phyloP scores from a whole-genome alignment of 176 grass and related monocot species.

The Juncus inflexus region DNA sequence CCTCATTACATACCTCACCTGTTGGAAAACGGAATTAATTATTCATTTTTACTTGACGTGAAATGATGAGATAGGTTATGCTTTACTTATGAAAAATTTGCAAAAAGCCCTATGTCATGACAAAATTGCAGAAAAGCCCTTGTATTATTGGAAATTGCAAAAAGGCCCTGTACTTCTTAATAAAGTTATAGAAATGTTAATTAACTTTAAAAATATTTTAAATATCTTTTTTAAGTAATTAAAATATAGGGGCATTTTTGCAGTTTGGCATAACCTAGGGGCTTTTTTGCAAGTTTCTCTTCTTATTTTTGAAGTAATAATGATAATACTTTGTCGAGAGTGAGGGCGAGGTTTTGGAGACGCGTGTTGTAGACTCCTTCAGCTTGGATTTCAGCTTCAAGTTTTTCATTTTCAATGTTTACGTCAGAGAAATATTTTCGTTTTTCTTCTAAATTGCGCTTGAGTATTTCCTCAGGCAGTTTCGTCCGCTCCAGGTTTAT shows the following conservation, averaged over 20 bases:
- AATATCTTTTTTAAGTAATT: too few relatives aligned
- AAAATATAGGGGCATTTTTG: too few relatives aligned
- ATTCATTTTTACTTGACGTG: slow-evolving; percentile 19
- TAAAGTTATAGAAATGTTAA: too few relatives aligned
- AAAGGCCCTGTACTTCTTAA: too few relatives aligned
- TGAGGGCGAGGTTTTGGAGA: slow-evolving; percentile 88
- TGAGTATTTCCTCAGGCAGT: slow-evolving; percentile 82
- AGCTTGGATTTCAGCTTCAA: slow-evolving; percentile 93
- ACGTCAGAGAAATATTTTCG: slow-evolving; percentile 86
- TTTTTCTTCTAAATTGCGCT: slow-evolving; percentile 84
- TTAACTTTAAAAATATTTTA: too few relatives aligned
- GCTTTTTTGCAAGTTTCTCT: background rate
- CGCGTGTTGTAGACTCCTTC: slow-evolving; percentile 93
- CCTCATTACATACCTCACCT: slow-evolving; percentile 89
- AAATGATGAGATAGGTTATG: background rate
- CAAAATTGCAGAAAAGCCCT: too few relatives aligned
- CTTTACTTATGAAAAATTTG: background rate
- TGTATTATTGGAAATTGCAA: too few relatives aligned
- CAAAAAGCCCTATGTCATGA: too few relatives aligned
- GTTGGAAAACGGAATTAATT: slow-evolving; percentile 13
- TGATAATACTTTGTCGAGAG: slow-evolving; percentile 79
- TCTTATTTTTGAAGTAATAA: background rate
- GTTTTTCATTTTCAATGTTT: slow-evolving; percentile 75
- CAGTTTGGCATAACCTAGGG: too few relatives aligned
- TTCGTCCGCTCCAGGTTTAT: slow-evolving; percentile 91